Conservation (phyloP, 202 grass and related monocot genomes). For the Alloteropsis angusta region DNA sequence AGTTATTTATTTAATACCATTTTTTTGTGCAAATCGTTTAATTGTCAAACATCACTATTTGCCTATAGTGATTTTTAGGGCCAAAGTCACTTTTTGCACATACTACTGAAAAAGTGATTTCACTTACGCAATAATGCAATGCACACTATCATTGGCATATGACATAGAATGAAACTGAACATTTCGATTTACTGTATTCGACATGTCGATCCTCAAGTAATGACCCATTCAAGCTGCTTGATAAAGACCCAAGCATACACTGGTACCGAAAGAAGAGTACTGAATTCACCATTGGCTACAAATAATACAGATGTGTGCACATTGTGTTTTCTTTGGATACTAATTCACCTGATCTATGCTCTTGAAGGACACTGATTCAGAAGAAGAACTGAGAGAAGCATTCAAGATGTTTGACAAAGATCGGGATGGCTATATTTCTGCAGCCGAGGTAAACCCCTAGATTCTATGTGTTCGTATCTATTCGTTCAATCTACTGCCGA, state of each 20-base stretch:
- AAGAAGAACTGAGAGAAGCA: slow-evolving; percentile 24
- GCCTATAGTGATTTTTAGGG: neutral
- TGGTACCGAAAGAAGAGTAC: neutral
- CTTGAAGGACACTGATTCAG: slow-evolving; percentile 23
- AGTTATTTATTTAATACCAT: neutral
- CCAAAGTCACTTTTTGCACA: neutral
- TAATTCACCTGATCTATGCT: neutral
- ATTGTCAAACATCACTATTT: too few relatives aligned
- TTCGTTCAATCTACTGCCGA: neutral
- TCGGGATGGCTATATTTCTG: slow-evolving; percentile 27
- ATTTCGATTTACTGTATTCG: neutral
- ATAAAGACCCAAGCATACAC: neutral
- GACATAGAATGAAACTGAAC: neutral
- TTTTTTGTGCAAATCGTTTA: too few relatives aligned
- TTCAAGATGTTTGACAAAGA: slow-evolving; percentile 32
- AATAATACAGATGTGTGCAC: neutral
- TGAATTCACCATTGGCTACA: neutral
- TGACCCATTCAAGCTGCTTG: neutral
- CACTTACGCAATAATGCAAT: neutral
- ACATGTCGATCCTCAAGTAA: neutral
- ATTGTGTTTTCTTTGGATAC: neutral
- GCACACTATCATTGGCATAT: neutral
- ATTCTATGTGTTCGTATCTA: neutral
- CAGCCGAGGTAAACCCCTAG: slow-evolving; percentile 16
- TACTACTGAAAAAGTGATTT: neutral